Base-by-base conservation (phyloP, 2,329 filamentous ascomycete species). In the Zopfia rhizophila region DNA sequence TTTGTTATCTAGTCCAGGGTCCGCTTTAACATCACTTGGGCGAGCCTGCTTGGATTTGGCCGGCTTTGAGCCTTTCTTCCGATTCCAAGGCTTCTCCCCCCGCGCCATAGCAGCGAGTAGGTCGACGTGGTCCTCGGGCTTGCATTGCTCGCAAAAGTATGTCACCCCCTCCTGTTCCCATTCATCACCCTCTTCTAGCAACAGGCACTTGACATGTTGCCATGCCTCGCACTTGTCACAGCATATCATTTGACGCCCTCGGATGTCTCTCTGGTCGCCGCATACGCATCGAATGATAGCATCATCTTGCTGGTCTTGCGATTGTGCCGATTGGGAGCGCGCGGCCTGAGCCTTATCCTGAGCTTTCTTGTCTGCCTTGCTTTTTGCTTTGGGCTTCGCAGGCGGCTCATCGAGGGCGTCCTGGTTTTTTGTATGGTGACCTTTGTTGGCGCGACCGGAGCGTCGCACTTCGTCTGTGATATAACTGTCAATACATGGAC, bases 191-290 rank as follows among this genome's bases (percentile, higher is more conserved):
- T 89, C 91, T 33, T 87, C 85, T 63, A 97, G 84, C 40, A 90
- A 91, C 79, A 99, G 90, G 69, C 94, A 99, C 54, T 95, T 87
- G 65, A 97, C 97, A 74, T 99, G 94, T 74, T 99, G 94, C 94
- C 94, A 99, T 29, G 88, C 93, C 36, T 85, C 85, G 73, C 94
- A 99, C 33, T 83, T 84, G 72, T 99, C 94, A 77, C 94, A 99
- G 51, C 89, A 91, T 63, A 99, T 96, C 91, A 96, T 97, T 39
- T 91, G 87, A 61, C 94, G 88, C 56, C 89, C 90, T 11, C 90
- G 87, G 59, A 95, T 90, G 58, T 93, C 90, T 53, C 64, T 64
- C 31, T 89, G 89, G 48, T 90, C 88, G 58, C 94, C 93, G 67
- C 93, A 99, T 37, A 97, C 89, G 72, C 93, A 99, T 58, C 93